Evolutionary conservation across 2,329 filamentous ascomycete genomes (phyloP).

Genomic region (Teratosphaeria pseudoeucalypti): DNA sequence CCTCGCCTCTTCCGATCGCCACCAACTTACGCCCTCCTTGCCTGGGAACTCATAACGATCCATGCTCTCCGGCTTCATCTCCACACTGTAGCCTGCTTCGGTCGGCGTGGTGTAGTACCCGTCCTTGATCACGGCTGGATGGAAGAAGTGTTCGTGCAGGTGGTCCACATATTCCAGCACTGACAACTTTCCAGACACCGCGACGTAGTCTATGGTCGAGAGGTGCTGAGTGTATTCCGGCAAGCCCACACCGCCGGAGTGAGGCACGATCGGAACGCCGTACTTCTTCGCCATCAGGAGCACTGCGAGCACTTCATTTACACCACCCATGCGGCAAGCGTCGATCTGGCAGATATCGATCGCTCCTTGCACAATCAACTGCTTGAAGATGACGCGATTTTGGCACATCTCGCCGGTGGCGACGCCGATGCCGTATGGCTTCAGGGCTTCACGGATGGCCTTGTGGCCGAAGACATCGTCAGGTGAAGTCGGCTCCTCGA

Average conservation of each 20-base stretch:
- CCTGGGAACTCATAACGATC: conserved; percentile 68
- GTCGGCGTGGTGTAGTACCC: conserved; percentile 81
- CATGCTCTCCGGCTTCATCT: conserved; percentile 89
- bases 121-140: conserved; percentile 69
- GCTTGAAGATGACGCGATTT: conserved; percentile 90
- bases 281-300: conserved; percentile 74
- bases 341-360: conserved; percentile 87
- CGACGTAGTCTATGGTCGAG: conserved; percentile 86
- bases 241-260: conserved; percentile 79
- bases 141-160: conserved; percentile 82
- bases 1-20: conserved; percentile 70
- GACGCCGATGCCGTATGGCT: conserved; percentile 65
- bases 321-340: conserved; percentile 77
- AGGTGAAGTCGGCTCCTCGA: conserved; percentile 84
- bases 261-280: conserved; percentile 72
- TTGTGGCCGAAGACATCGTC: conserved; percentile 86
- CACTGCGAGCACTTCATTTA: conserved; percentile 88
- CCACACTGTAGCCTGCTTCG: conserved; percentile 78
- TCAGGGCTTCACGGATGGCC: conserved; percentile 69
- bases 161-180: conserved; percentile 89
- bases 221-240: conserved; percentile 92
- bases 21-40: conserved; percentile 70
- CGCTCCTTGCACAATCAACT: conserved; percentile 67
- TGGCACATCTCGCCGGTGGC: conserved; percentile 94
- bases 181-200: conserved; percentile 62